A percentile compares a stretch with the other conserved stretches of the same genome.
phyloP scores from a whole-genome alignment of 2,329 filamentous ascomycete species.

The Colletotrichum navitas region DNA sequence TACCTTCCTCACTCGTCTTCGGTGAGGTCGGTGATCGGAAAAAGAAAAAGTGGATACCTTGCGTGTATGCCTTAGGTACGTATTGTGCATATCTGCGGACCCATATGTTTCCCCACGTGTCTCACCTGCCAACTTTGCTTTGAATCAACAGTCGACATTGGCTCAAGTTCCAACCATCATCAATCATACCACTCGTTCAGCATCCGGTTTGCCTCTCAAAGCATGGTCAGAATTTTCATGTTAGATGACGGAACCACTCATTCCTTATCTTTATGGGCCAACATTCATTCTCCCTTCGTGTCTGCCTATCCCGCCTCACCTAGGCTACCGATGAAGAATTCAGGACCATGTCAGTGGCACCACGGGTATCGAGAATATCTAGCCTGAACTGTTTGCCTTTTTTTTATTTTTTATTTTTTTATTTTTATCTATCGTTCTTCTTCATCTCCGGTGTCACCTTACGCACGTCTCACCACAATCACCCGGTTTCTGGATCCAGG shows the following conservation, averaged over 20 bases:
- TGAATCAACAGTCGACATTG: too few species aligned
- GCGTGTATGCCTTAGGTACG: too few species aligned
- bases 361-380: neutral
- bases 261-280: neutral
- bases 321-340: neutral
- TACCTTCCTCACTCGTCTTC: too few species aligned
- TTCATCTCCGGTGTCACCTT: neutral
- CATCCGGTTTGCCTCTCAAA: neutral
- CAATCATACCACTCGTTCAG: neutral
- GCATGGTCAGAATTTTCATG: neutral
- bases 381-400: neutral
- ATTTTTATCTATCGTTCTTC: too few species aligned
- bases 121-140: too few species aligned
- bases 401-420: too few species aligned
- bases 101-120: too few species aligned
- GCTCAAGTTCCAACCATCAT: too few species aligned
- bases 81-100: too few species aligned
- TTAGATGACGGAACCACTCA: neutral
- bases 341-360: neutral
- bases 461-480: neutral
- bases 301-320: neutral
- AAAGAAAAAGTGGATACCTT: too few species aligned
- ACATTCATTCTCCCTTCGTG: neutral
- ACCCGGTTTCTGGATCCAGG: neutral
- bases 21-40: too few species aligned